A percentile compares a stretch with the other conserved stretches of the same genome.
Evolutionary conservation across 495 filamentous ascomycete genomes (phyloP).

Genomic region (Rhypophila decipiens): DNA sequence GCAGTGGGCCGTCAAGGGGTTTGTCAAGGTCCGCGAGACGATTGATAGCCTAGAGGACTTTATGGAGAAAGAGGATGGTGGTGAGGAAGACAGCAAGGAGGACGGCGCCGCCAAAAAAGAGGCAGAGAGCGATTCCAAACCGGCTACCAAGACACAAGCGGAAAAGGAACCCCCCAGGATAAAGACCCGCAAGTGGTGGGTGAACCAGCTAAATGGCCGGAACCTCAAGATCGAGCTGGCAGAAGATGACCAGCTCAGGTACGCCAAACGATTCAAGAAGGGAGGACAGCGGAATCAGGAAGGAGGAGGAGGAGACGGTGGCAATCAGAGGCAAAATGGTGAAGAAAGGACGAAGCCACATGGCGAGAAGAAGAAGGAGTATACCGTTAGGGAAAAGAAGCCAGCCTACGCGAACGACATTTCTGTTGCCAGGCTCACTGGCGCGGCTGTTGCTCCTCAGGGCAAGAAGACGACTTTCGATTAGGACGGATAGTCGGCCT

Average conservation of each 20-base stretch:
- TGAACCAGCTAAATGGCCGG: constrained; percentile 73
- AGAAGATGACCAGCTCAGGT: constrained; percentile 77
- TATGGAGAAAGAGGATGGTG: constrained; percentile 43
- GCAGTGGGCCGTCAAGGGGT: constrained; percentile 75
- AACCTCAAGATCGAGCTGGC: constrained; percentile 85
- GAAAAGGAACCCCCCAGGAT: constrained; percentile 35
- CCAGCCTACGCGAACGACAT: constrained; percentile 30
- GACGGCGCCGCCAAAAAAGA: constrained; percentile 11
- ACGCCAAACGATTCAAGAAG: constrained; percentile 89
- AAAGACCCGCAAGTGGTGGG: constrained; percentile 66
- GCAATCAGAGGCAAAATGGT: constrained; percentile 7
- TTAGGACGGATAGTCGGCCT: constrained; percentile 28
- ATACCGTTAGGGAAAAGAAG: constrained; percentile 24
- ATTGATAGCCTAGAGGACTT: constrained; percentile 50
- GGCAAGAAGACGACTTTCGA: constrained; percentile 85
- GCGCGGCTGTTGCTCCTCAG: constrained; percentile 69
- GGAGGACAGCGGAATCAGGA: constrained; percentile 30
- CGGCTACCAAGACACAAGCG: constrained; percentile 8
- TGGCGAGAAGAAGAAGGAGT: constrained; percentile 11
- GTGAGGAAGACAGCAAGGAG: constrained; percentile 24
- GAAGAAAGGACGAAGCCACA: constrained; percentile 6
- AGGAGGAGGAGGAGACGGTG: constrained; percentile 1
- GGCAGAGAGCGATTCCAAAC: constrained; percentile 4
- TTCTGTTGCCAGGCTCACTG: constrained; percentile 51
- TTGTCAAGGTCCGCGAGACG: constrained; percentile 55